Base-by-base conservation (phyloP, 2,329 filamentous ascomycete species). In the Clonostachys sp. region DNA sequence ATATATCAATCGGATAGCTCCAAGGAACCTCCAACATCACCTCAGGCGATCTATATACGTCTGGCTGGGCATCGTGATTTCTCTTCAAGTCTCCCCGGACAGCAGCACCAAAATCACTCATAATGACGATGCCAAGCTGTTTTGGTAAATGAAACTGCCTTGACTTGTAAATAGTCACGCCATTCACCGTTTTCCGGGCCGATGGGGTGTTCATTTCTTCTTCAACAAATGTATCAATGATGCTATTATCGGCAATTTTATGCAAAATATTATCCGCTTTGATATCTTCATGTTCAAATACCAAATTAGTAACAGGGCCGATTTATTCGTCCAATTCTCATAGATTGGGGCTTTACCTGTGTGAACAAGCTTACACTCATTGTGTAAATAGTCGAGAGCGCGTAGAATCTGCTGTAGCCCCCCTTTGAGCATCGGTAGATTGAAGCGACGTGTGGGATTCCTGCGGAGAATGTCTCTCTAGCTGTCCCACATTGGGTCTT, bases 201-300 rank as follows among this genome's bases (percentile, higher is more conserved):
- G 44, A 39, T 6, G 44, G 44, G 13, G 34, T 34, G 12, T 1
- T 12, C 33, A 40, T 12, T 40, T 40, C 44, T 14, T 17, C 16
- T 24, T 45, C 4, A 16, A 24, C 30, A 13, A 49, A 46, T 34
- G 45, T 41, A n/a, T 53, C 52, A 14, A 50, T 14, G 5, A 50
- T 17, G 6, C 14, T 16, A 16, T 47, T 17, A 34, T 50, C 48
- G 16, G 16, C 39, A 16, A 54, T 48, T 9, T 52, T 48, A 5
- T 63, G 57, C 7, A 73, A 52, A 44, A 72, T 65, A 47, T 72
- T 72, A 52, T 68, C 66, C 3, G 57, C 55, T 47, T 72, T 73
- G 48, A 74, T 68, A 44, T 74, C 68, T 30, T 30, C 6, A 30
- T 52, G 53, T 18, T 24, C 12, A 12, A 35, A 45, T 39, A 39